A percentile compares a stretch with the other conserved stretches of the same genome.
phyloP scores from a whole-genome alignment of 148 eudicot species.

The Chenopodium album region DNA sequence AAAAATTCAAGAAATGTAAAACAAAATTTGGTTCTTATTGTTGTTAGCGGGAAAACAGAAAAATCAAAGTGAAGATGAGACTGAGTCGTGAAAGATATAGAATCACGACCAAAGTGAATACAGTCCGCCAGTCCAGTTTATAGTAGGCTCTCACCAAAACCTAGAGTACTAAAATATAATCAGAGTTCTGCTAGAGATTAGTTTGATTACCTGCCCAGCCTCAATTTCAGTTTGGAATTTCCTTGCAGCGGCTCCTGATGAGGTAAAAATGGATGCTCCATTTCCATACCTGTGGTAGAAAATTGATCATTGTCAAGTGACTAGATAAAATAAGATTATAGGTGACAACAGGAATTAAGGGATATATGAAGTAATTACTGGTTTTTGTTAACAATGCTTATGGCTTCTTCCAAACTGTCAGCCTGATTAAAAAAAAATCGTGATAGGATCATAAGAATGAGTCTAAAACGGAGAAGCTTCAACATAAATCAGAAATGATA shows the following conservation, averaged over 20 bases:
- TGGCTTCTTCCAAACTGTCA: conserved; percentile 92
- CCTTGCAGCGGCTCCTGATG: conserved; percentile 92
- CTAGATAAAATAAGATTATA: conserved; percentile 4
- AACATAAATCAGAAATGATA: conserved; percentile 1
- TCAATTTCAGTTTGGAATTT: conserved; percentile 94
- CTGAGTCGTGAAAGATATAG: background rate
- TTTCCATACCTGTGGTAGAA: conserved; percentile 69
- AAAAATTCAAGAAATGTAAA: background rate
- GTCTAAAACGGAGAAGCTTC: background rate
- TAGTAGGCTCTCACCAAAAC: background rate
- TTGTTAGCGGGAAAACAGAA: background rate
- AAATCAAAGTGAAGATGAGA: background rate
- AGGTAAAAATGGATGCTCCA: conserved; percentile 92
- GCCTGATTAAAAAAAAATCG: conserved; percentile 47
- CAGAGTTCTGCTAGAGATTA: background rate
- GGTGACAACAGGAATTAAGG: background rate
- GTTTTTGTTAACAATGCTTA: conserved; percentile 72
- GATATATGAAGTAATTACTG: conserved; percentile 40
- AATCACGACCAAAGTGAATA: background rate
- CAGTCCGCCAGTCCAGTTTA: background rate
- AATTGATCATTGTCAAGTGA: background rate
- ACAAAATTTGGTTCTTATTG: background rate
- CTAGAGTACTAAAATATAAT: background rate
- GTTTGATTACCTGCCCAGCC: conserved; percentile 79
- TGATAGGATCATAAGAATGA: background rate